Percentiles rank a stretch among this genome's conserved stretches.
Evolutionary conservation across 2,329 filamentous ascomycete genomes (phyloP).

Genomic region (Raffaelea albimanens): DNA sequence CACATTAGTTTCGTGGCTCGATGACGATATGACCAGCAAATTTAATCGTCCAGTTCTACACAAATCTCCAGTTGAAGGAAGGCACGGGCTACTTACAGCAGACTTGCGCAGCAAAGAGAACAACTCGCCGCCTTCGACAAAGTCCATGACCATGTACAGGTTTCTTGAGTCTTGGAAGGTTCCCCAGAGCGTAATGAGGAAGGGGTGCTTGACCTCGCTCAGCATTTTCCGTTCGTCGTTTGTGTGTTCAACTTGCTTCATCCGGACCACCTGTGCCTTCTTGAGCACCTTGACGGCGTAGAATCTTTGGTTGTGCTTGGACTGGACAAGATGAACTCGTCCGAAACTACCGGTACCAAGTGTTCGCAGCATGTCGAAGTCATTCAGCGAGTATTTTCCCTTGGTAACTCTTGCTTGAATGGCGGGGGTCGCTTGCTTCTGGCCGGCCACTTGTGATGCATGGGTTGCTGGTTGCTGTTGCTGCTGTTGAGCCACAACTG

Average conservation of each 20-base stretch:
- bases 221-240: conserved; percentile 97
- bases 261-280: conserved; percentile 96
- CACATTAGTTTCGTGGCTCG: neutral
- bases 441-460: conserved; percentile 15
- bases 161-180: conserved; percentile 95
- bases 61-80: too few species aligned
- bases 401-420: conserved; percentile 34
- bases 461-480: conserved; percentile 12
- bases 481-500: neutral
- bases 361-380: conserved; percentile 85
- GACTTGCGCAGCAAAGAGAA: conserved; percentile 94
- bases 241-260: conserved; percentile 99
- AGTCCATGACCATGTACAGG: conserved; percentile 99
- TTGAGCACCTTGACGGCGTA: conserved; percentile 98
- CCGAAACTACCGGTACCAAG: conserved; percentile 96
- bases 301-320: conserved; percentile 94
- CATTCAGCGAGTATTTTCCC: conserved; percentile 89
- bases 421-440: conserved; percentile 51
- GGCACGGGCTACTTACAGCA: conserved; percentile 50
- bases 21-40: neutral
- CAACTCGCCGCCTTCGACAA: conserved; percentile 94
- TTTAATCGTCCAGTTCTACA: too few species aligned
- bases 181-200: conserved; percentile 95
- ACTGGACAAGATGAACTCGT: conserved; percentile 91
- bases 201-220: conserved; percentile 93